A percentile compares a stretch with the other conserved stretches of the same genome.
These are phyloP conservation scores for Globisporangium polare DNA, from an alignment of 352 stramenopile genomes.

Conservation along the genomic window DNA sequence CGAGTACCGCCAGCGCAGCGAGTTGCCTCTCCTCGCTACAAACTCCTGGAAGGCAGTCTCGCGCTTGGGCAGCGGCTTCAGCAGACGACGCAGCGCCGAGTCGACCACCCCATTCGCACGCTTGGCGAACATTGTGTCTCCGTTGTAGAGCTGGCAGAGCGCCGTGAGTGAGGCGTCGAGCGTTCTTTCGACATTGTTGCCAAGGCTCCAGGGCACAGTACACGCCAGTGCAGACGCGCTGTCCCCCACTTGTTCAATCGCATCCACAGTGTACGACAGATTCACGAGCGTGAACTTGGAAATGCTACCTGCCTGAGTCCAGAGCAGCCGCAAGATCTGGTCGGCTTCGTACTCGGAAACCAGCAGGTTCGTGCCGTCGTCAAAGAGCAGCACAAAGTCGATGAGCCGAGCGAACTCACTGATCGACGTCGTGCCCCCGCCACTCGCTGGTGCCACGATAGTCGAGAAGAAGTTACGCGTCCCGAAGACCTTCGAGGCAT, in stretches of 20 bases:
- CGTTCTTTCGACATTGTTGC: background rate
- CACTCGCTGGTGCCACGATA: background rate
- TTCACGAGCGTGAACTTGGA: background rate
- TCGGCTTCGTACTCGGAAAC: conserved; percentile 11
- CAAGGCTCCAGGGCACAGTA: too few relatives aligned
- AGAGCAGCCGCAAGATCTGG: conserved; percentile 4
- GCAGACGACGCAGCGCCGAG: too few relatives aligned
- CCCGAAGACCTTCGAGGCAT: conserved; percentile 23
- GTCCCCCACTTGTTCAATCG: background rate
- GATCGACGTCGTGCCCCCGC: conserved; percentile 16
- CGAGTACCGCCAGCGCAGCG: conserved; percentile 35
- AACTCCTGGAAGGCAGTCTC: too few relatives aligned
- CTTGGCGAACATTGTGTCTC: conserved; percentile 2
- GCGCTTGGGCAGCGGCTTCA: too few relatives aligned
- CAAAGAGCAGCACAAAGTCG: conserved; percentile 39
- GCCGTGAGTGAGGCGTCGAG: background rate
- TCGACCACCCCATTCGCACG: too few relatives aligned
- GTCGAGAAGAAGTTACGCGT: conserved; percentile 50
- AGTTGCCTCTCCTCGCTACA: conserved; percentile 16
- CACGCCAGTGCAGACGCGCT: too few relatives aligned
- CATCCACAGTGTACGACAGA: background rate
- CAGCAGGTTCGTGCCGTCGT: conserved; percentile 21
- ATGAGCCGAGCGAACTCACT: conserved; percentile 32
- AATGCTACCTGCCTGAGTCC: background rate
- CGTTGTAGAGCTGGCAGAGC: conserved; percentile 10